Conservation (phyloP, 768 basidiomycete genomes). For the Neoboletus magnificus region DNA sequence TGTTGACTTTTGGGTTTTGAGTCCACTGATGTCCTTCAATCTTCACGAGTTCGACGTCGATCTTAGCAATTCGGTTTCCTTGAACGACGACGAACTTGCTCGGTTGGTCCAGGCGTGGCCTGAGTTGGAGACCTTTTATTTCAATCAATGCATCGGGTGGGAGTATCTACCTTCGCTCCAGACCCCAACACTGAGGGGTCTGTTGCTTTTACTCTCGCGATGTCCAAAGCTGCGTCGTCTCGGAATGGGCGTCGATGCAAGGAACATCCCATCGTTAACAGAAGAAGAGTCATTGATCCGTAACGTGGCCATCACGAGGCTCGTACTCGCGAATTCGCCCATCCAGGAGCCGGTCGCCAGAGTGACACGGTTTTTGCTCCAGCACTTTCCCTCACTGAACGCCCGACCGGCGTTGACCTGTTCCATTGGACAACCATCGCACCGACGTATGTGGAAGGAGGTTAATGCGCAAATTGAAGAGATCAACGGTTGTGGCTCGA, state of each 20-base stretch:
- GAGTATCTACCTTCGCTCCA: neutral
- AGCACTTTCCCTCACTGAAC: constrained; percentile 1
- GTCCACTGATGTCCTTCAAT: constrained; percentile 1
- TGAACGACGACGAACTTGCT: constrained; percentile 6
- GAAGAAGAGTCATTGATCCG: neutral
- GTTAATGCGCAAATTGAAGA: neutral
- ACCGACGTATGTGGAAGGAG: neutral
- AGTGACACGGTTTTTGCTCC: neutral
- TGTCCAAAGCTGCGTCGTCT: neutral
- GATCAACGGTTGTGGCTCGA: neutral
- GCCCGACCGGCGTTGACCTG: neutral
- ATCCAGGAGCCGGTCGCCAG: neutral
- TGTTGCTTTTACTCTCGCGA: constrained; percentile 1
- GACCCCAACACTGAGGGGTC: constrained; percentile 2
- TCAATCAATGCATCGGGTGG: neutral
- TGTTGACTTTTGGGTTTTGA: neutral
- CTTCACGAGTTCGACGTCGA: neutral
- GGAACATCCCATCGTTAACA: neutral
- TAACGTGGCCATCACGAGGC: neutral
- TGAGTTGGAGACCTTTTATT: neutral
- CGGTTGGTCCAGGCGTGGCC: constrained; percentile 1
- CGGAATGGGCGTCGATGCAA: constrained; percentile 5
- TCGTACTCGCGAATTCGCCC: constrained; percentile 2
- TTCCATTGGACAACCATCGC: neutral
- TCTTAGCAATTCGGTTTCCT: neutral